Percentiles rank a stretch among this genome's conserved stretches.
phyloP scores from a whole-genome alignment of 257 asterid species.

The Solanum gandarillasii region DNA sequence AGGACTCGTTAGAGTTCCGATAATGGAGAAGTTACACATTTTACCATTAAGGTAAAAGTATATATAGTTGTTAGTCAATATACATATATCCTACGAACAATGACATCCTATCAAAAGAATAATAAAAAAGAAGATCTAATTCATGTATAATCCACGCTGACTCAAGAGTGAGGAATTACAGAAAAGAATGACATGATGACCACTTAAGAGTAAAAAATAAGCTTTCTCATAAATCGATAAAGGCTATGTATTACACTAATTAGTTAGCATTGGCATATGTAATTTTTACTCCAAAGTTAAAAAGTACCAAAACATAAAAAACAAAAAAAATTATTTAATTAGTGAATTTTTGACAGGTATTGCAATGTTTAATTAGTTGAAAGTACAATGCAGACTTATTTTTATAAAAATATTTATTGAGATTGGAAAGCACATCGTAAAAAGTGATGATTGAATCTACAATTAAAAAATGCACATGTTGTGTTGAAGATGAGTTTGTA shows the following conservation, averaged over 20 bases:
- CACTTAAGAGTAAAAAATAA: background rate
- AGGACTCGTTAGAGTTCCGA: background rate
- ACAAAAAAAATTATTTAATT: background rate
- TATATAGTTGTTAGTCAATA: background rate
- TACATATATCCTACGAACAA: background rate
- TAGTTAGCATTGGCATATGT: background rate
- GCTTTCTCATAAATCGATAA: background rate
- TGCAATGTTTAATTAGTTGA: background rate
- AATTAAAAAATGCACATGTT: background rate
- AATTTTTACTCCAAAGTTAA: background rate
- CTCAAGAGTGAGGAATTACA: background rate
- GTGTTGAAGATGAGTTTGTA: background rate
- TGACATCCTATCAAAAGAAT: background rate
- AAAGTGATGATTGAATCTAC: background rate
- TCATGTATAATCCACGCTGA: too few species aligned
- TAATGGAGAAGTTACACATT: background rate
- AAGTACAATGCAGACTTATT: background rate
- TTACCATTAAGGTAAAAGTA: background rate
- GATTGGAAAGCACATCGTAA: background rate
- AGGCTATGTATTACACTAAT: too few species aligned
- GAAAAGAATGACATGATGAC: background rate
- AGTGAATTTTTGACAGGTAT: background rate
- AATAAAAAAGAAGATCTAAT: too few species aligned
- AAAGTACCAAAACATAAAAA: background rate
- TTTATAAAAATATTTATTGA: background rate